Percentiles rank a stretch among this genome's conserved stretches.
Conservation (phyloP, 2,329 filamentous ascomycete species). For the Ophiobolus disseminans region DNA sequence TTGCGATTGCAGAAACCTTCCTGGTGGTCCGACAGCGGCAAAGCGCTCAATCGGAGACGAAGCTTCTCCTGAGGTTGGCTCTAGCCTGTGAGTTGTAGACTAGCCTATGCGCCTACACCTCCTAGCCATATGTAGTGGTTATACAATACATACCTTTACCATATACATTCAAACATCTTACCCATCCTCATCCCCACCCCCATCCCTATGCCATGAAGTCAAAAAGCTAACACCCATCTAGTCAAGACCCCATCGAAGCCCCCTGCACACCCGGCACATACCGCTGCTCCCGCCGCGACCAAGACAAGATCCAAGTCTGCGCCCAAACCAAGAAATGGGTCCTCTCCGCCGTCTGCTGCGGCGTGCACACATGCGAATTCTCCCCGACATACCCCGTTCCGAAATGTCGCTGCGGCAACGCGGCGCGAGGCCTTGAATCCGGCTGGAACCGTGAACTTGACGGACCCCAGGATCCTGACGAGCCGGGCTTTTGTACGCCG, state of each 20-base stretch:
- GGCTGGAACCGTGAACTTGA: no score
- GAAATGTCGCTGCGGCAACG: no score
- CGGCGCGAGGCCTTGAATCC: no score
- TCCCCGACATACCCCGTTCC: neutral
- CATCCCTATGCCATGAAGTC: neutral
- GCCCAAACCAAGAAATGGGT: neutral
- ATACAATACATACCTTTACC: no score
- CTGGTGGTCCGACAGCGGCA: neutral
- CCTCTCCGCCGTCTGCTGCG: slow-evolving; percentile 1
- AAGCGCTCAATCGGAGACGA: neutral
- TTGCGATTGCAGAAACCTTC: neutral
- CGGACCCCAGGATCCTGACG: no score
- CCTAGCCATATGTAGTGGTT: no score
- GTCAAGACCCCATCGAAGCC: neutral
- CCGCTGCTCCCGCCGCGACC: neutral
- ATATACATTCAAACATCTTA: neutral
- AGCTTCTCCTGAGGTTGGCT: no score
- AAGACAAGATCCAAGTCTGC: neutral
- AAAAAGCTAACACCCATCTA: neutral
- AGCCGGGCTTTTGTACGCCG: no score
- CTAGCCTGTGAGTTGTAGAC: no score
- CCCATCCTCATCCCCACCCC: neutral
- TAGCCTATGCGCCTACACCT: no score
- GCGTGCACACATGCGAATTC: slow-evolving; percentile 3
- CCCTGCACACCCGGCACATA: neutral